These are phyloP conservation scores for Colletotrichum filicis DNA, from an alignment of 2,329 filamentous ascomycete species.

Conservation along the genomic window DNA sequence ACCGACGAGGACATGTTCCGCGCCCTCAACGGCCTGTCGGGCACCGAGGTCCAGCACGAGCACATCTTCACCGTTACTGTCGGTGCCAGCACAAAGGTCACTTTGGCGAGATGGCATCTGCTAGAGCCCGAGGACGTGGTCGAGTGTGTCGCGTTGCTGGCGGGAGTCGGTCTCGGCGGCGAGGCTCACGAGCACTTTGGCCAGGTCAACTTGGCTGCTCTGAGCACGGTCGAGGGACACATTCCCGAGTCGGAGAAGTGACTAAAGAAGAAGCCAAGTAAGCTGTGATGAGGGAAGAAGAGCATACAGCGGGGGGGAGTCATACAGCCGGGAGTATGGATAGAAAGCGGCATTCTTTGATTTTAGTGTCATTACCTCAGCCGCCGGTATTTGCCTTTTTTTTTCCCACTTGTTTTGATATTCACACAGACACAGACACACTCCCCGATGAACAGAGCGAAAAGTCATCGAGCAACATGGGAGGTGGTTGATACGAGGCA, in stretches of 20 bases:
- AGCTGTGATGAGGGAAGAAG: slow-evolving; percentile 2
- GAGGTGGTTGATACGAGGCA: slow-evolving; percentile 22
- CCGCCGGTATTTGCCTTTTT: neutral
- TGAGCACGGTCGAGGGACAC: slow-evolving; percentile 64
- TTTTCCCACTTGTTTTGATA: slow-evolving; percentile 3
- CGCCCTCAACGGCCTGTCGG: slow-evolving; percentile 72
- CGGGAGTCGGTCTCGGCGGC: slow-evolving; percentile 54
- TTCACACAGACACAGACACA: neutral
- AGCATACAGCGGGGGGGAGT: neutral
- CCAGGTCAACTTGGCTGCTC: slow-evolving; percentile 66
- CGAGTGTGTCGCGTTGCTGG: slow-evolving; percentile 69
- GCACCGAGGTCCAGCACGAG: slow-evolving; percentile 65
- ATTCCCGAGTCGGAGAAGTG: slow-evolving; percentile 49
- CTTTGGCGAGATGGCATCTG: slow-evolving; percentile 89
- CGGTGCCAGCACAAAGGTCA: slow-evolving; percentile 91
- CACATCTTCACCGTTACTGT: slow-evolving; percentile 92
- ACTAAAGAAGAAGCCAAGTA: neutral
- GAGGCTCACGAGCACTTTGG: slow-evolving; percentile 54
- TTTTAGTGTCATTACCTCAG: neutral
- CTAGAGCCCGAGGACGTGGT: slow-evolving; percentile 91
- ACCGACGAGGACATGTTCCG: slow-evolving; percentile 99
- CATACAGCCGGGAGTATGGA: slow-evolving; percentile 33
- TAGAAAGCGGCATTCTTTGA: slow-evolving; percentile 19
- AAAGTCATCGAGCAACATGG: slow-evolving; percentile 11
- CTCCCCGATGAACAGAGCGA: slow-evolving; percentile 22